phyloP scores from a whole-genome alignment of 1,284 basidiomycete genomes.

The Dichomitus squalens region DNA sequence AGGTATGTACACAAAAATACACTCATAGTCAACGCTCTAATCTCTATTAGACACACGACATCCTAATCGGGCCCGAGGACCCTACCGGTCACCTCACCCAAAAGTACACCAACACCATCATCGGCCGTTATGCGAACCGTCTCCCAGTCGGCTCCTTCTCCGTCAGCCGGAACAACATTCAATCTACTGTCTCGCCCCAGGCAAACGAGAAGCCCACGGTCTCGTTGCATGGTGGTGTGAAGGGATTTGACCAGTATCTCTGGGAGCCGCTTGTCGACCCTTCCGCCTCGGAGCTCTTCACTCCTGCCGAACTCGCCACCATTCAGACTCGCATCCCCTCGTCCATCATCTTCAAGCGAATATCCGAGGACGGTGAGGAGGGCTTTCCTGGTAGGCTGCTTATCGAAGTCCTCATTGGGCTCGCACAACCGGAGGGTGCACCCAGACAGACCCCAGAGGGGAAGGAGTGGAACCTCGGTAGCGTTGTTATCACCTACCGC shows the following conservation, averaged over 20 bases:
- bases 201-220: slow-evolving; percentile 60
- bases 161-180: slow-evolving; percentile 55
- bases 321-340: slow-evolving; percentile 37
- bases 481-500: slow-evolving; percentile 65
- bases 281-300: slow-evolving; percentile 55
- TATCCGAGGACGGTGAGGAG: slow-evolving; percentile 69
- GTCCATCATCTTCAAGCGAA: slow-evolving; percentile 55
- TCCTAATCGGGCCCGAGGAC: slow-evolving; percentile 71
- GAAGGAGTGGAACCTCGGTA: slow-evolving; percentile 58
- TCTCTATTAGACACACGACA: slow-evolving; percentile 62
- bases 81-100: slow-evolving; percentile 57
- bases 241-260: slow-evolving; percentile 58
- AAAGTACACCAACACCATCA: slow-evolving; percentile 73
- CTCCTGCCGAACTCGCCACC: slow-evolving; percentile 50
- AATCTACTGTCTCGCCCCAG: slow-evolving; percentile 44
- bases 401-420: slow-evolving; percentile 59
- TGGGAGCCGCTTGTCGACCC: slow-evolving; percentile 52
- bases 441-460: slow-evolving; percentile 30
- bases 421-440: slow-evolving; percentile 50
- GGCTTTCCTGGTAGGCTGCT: slow-evolving; percentile 64
- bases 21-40: slow-evolving; percentile 1
- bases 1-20: slow-evolving; percentile 39
- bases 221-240: slow-evolving; percentile 70
- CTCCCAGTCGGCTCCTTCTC: slow-evolving; percentile 59
- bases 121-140: slow-evolving; percentile 74